Evolutionary conservation across 225 moss, liverwort and hornwort genomes (phyloP), one percentile per base, ranked within the genome.

Genomic region (Ulota crispa): DNA sequence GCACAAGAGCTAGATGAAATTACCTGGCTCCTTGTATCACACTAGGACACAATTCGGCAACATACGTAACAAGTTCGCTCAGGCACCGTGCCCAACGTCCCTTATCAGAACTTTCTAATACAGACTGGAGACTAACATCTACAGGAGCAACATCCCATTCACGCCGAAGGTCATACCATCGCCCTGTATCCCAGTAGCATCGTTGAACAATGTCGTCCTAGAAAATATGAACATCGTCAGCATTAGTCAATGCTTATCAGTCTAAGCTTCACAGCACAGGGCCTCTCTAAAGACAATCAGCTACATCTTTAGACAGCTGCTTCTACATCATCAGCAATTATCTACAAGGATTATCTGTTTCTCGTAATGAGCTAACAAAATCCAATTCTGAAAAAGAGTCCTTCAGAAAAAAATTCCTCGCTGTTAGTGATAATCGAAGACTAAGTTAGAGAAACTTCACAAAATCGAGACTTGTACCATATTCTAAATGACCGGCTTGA

Each of bases 201-300:
- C 96, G 94, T 84, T 96, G 99, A 59, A 96, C 96, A 86, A 99
- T 92, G 84, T 99, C 96, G 75, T 99, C 99, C 99, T 99, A 87
- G 70, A 84, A 74, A 75, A 73, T 47, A 31, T 27, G 60, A 67
- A 60, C 70, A 70, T 75, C 56, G 32, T 83, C 78, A 83, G 88
- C 86, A 83, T 69, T 57, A 68, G 50, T 70, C 63, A 63, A 57
- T 68, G 72, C 82, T 57, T 45, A 70, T 62, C 36, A 68, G 76
- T 68, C 68, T 73, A 68, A 28, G 31, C 34, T 80, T 43, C 16
- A 72, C n/a, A 80, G 78, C 66, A 75, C 12, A 67, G 75, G 36
- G 32, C 10, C 27, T n/a, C 27, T 77, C 61, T 76, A 20, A 56
- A 73, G 43, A 36, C 64, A 60, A 64, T 87, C 26, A 60, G 43